phyloP scores from a whole-genome alignment of 352 stramenopile genomes.

The Globisporangium lucens region DNA sequence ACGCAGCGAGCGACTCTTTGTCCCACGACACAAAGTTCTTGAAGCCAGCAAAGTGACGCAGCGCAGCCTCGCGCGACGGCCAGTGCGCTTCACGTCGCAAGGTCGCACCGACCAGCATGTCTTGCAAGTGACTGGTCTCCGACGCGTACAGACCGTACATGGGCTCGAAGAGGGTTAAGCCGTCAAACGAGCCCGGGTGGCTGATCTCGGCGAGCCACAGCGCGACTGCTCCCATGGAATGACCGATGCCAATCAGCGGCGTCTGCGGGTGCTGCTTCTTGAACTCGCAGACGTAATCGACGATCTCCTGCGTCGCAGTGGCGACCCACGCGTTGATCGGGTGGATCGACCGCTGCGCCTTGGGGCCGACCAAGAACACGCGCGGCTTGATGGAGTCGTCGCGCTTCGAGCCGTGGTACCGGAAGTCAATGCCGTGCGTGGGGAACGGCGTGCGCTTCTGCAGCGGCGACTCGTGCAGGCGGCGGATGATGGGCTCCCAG shows the following conservation, averaged over 20 bases:
- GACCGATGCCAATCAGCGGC: conserved; percentile 47
- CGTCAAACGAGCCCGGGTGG: conserved; percentile 37
- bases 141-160: conserved; percentile 26
- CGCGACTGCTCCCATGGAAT: conserved; percentile 41
- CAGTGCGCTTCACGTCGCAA: conserved; percentile 30
- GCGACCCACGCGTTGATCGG: conserved; percentile 30
- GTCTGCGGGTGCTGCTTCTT: conserved; percentile 8
- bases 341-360: conserved; percentile 30
- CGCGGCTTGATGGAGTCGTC: conserved; percentile 28
- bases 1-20: conserved; percentile 30
- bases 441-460: conserved; percentile 18
- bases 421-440: conserved; percentile 40
- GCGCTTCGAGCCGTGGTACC: conserved; percentile 42
- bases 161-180: conserved; percentile 41
- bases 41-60: conserved; percentile 26
- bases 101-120: conserved; percentile 31
- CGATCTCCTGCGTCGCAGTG: conserved; percentile 17
- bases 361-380: conserved; percentile 11
- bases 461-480: conserved; percentile 28
- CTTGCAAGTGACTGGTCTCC: conserved; percentile 17
- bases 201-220: conserved; percentile 37
- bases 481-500: conserved; percentile 45
- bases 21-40: conserved; percentile 40
- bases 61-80: conserved; percentile 25
- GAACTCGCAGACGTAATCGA: conserved; percentile 16